These are phyloP conservation scores for Phytopythium kandeliae DNA, from an alignment of 352 stramenopile genomes.

Conservation along the genomic window DNA sequence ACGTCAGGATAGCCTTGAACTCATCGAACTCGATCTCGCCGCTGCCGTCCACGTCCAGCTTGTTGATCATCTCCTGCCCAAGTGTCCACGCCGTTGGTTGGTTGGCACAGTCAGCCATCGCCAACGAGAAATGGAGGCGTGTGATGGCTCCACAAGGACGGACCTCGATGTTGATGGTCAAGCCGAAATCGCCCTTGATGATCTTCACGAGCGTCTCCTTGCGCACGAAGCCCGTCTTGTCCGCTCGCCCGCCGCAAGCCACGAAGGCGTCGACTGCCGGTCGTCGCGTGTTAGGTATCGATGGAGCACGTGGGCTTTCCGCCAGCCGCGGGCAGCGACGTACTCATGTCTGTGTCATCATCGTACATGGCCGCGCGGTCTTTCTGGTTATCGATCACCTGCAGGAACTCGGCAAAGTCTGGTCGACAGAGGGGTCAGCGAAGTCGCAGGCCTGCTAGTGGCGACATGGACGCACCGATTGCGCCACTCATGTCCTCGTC, in stretches of 20 bases:
- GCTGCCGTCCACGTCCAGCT: slow-evolving; percentile 92
- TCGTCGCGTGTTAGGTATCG: too few relatives aligned
- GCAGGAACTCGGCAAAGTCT: slow-evolving; percentile 98
- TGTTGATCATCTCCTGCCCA: slow-evolving; percentile 92
- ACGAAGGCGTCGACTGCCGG: slow-evolving; percentile 93
- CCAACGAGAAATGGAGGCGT: too few relatives aligned
- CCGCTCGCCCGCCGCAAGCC: slow-evolving; percentile 90
- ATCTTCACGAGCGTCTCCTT: slow-evolving; percentile 91
- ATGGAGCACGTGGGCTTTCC: too few relatives aligned
- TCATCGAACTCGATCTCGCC: slow-evolving; percentile 97
- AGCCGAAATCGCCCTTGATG: slow-evolving; percentile 94
- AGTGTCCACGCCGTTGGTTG: too few relatives aligned
- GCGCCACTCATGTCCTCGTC: slow-evolving; percentile 92
- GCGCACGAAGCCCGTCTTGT: slow-evolving; percentile 91
- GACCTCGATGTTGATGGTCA: slow-evolving; percentile 96
- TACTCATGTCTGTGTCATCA: slow-evolving; percentile 96
- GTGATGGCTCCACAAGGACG: too few relatives aligned
- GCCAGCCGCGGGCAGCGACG: slow-evolving; percentile 5
- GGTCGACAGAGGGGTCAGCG: too few relatives aligned
- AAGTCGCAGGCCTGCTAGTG: neutral
- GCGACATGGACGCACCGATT: slow-evolving; percentile 50
- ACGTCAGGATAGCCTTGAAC: slow-evolving; percentile 91
- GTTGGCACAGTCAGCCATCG: too few relatives aligned
- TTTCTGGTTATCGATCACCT: slow-evolving; percentile 98
- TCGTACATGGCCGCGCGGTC: slow-evolving; percentile 93